Evolutionary conservation across 2,329 filamentous ascomycete genomes (phyloP).

Genomic region (Aspergillus phoenicis): DNA sequence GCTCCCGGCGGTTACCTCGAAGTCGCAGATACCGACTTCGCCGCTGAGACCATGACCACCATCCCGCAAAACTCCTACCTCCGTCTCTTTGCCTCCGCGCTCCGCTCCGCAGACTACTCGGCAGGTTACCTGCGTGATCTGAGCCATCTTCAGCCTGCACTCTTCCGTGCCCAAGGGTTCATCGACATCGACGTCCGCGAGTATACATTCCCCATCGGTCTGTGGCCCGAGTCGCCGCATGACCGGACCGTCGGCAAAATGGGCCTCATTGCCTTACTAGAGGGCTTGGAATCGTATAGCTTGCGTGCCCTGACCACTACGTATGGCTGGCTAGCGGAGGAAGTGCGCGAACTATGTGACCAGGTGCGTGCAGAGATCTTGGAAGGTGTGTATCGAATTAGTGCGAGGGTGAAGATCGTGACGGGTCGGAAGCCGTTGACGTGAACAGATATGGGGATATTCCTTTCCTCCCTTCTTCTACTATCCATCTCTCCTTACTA

Average conservation of each 20-base stretch:
- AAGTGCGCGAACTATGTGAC: conserved; percentile 40
- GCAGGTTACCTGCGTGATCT: conserved; percentile 45
- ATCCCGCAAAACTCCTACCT: conserved; percentile 35
- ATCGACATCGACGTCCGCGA: conserved; percentile 45
- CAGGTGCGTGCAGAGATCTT: conserved; percentile 43
- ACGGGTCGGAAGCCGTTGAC: conserved; percentile 33
- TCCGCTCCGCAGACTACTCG: conserved; percentile 43
- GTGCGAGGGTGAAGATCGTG: conserved; percentile 30
- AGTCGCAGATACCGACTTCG: conserved; percentile 45
- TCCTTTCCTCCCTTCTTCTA: too few species aligned
- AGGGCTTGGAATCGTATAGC: conserved; percentile 44
- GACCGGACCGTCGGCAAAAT: conserved; percentile 46
- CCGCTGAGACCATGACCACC: conserved; percentile 27
- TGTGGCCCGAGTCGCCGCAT: conserved; percentile 38
- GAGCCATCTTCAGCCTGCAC: conserved; percentile 45
- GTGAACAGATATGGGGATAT: too few species aligned
- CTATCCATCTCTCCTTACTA: too few species aligned
- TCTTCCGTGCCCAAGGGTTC: conserved; percentile 49
- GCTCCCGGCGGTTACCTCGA: conserved; percentile 52
- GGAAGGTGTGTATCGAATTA: conserved; percentile 27
- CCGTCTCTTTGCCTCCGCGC: conserved; percentile 36
- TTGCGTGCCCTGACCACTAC: conserved; percentile 40
- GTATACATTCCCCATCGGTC: conserved; percentile 40
- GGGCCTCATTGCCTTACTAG: conserved; percentile 43
- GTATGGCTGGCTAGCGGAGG: conserved; percentile 36